Percentiles rank a stretch among this genome's conserved stretches.
phyloP scores from a whole-genome alignment of 2,329 filamentous ascomycete species.

The Nigrograna mackinnonii region DNA sequence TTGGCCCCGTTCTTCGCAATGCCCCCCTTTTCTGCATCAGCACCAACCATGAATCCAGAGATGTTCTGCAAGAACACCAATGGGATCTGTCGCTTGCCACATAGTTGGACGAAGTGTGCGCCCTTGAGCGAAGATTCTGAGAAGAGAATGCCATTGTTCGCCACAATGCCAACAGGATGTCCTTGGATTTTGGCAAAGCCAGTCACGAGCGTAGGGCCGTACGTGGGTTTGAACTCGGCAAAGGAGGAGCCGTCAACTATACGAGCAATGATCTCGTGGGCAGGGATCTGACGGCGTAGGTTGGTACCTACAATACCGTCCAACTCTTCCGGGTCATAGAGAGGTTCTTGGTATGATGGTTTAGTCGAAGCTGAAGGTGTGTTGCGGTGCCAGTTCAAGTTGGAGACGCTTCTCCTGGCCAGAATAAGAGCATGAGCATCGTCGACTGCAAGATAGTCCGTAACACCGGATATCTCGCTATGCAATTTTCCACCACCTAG shows the following conservation, averaged over 20 bases:
- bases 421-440: conserved; percentile 90
- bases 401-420: conserved; percentile 79
- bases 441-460: conserved; percentile 92
- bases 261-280: conserved; percentile 88
- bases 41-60: conserved; percentile 96
- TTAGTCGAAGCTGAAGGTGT: conserved; percentile 35
- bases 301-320: conserved; percentile 89
- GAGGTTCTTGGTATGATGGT: conserved; percentile 68
- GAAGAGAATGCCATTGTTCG: conserved; percentile 96
- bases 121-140: conserved; percentile 88
- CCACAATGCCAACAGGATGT: conserved; percentile 87
- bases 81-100: conserved; percentile 85
- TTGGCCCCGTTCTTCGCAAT: conserved; percentile 99
- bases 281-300: conserved; percentile 80
- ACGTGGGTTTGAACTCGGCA: conserved; percentile 91
- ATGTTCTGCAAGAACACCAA: conserved; percentile 97
- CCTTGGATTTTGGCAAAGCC: conserved; percentile 88
- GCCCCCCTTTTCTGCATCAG: conserved; percentile 87
- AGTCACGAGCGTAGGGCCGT: conserved; percentile 86
- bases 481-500: conserved; percentile 90
- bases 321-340: conserved; percentile 80
- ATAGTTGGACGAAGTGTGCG: conserved; percentile 95
- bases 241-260: conserved; percentile 91
- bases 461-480: conserved; percentile 87
- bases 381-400: conserved; percentile 80